Evolutionary conservation across 106 monocot species (phyloP), one percentile per base, ranked within the genome.

Genomic region (Acanthochlamys bracteata): DNA sequence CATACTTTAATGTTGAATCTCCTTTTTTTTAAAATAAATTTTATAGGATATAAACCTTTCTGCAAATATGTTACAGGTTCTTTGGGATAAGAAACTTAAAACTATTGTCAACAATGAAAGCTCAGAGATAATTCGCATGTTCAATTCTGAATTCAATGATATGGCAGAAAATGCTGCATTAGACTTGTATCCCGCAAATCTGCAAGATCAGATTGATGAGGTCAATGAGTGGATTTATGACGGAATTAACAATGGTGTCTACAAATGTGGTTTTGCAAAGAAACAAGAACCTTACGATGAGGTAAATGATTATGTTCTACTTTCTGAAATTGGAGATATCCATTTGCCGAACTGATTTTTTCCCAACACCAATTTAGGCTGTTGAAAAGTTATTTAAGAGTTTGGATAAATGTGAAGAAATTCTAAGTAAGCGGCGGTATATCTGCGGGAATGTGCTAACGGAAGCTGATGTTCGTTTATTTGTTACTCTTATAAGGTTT

Each of bases 41-140:
- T 22, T 39, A 17, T 61, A 25, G 33, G 25, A 1, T 4, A 68
- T 47, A 21, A 17, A 3, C 6, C 33, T 41, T 20, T 49, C 43
- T 12, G 2, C 15, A 2, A 49, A 49, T 57, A 57, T 67, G 24
- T 76, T 39, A 25, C 77, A 96, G 96, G 96, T 96, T 39, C 67
- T 96, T 42, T 96, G 96, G 91, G 96, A 96, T 80, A 91, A 88
- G 73, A 84, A 96, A 57, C 77, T 80, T 4, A 88, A 88, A 59
- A 91, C 96, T 42, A 81, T 96, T 26, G 96, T 96, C 60, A 96
- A 63, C 74, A 96, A 96, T 76, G 96, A 96, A 67, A 96, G 96
- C 65, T 41, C 82, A 25, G 96, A 96, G 39, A 96, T 96, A 66
- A 90, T 85, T 17, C 86, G 91, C 20, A 96, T 96, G 96, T 60